Evolutionary conservation across 2,329 filamentous ascomycete species (phyloP).

Genomic region (Colletotrichum brevisporum): DNA sequence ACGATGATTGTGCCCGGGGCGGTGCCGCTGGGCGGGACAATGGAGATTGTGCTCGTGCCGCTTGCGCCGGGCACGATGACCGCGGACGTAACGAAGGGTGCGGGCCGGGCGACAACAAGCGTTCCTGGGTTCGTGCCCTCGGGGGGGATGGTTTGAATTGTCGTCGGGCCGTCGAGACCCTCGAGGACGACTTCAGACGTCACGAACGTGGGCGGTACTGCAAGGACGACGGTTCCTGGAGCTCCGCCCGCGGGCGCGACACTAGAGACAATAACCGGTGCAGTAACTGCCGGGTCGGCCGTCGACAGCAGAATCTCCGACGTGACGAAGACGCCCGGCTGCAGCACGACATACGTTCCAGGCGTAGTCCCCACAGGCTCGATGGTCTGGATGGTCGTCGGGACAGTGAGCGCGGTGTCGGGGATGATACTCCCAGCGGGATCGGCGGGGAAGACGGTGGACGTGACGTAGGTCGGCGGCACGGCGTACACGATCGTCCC

Average conservation of each 20-base stretch:
- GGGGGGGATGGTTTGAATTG: conserved; percentile 18
- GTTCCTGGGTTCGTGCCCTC: conserved; percentile 30
- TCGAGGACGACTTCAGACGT: conserved; percentile 16
- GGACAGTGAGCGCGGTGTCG: not conserved
- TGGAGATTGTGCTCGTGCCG: not conserved
- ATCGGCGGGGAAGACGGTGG: conserved; percentile 17
- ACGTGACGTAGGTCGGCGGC: conserved; percentile 28
- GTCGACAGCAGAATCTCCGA: not conserved
- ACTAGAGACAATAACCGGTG: not conserved
- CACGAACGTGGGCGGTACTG: not conserved
- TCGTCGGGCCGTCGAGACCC: conserved; percentile 3
- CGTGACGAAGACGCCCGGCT: not conserved
- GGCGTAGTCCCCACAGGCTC: not conserved
- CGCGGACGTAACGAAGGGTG: conserved; percentile 12
- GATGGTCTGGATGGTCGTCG: conserved; percentile 29
- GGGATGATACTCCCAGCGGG: not conserved
- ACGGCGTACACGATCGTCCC: conserved; percentile 25
- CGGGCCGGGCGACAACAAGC: conserved; percentile 25
- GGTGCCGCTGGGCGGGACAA: conserved; percentile 27
- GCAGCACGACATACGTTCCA: not conserved
- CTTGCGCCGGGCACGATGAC: not conserved
- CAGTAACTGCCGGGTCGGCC: not conserved
- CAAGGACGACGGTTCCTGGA: conserved; percentile 17
- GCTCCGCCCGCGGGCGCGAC: conserved; percentile 17
- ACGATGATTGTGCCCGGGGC: conserved; percentile 25